Evolutionary conservation across 148 eudicot species (phyloP), one percentile per base, ranked within the genome.

Genomic region (Fagopyrum esculentum): DNA sequence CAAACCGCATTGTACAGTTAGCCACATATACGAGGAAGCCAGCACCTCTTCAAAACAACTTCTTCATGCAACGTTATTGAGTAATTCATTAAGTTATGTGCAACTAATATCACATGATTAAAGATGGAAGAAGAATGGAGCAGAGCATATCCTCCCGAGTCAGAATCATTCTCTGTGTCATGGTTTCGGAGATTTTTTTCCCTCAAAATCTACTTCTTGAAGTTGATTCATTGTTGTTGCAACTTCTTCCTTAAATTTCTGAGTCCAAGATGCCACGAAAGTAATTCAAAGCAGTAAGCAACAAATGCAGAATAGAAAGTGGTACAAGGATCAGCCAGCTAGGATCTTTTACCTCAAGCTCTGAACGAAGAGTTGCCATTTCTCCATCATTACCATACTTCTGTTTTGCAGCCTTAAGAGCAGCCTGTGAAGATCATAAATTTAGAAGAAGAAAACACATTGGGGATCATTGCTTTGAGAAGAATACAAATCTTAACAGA

Each of bases 21-120:
- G 85, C 47, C 90, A 87, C 99, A 59, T 96, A 96, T n/a, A 72
- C 98, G 98, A 83, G 99, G 89, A 84, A 96, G 99, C 99, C 99
- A 96, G 74, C 99, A 96, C 83, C 99, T 96, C 86, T 96, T 96
- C 45, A 96, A 81, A 78, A 96, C 97, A 45, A 96, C 99, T 84
- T 96, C 99, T 82, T 92, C 99, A 98, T 96, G 72, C 74, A 84
- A 63, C 56, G 22, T 68, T 46, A 72, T 73, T 71, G 6, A 54
- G 46, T 60, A 61, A 7, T 3, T 71, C 47, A n/a, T 64, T 70
- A 75, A 54, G 70, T 66, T 61, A 48, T 9, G 26, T 72, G 68
- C 78, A 72, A 45, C 72, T 78, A 75, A 47, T 70, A 30, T 45
- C 35, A 74, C 55, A 59, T 50, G 73, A 76, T 50, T 74, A 48